These are phyloP conservation scores for Fusarium sp. DNA, from an alignment of 2,329 filamentous ascomycete species.

Conservation along the genomic window DNA sequence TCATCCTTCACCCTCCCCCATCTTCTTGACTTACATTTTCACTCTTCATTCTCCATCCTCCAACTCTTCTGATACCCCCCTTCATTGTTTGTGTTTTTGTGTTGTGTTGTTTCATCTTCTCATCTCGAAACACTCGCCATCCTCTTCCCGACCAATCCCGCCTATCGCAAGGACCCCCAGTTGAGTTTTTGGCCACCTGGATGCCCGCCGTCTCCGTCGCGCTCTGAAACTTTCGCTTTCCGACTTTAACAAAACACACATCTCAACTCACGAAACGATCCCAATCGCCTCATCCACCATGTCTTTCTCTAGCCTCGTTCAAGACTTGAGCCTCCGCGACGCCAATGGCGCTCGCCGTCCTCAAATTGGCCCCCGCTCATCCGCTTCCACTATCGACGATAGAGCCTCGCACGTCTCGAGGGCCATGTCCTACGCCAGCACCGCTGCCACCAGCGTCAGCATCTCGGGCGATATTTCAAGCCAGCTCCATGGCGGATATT, in stretches of 20 bases:
- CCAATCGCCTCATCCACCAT: conserved; percentile 53
- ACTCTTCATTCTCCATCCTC: conserved; percentile 2
- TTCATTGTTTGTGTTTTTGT: conserved; percentile 14
- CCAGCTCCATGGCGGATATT: conserved; percentile 85
- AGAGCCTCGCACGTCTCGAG: conserved; percentile 70
- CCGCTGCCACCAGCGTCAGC: conserved; percentile 74
- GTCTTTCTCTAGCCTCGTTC: conserved; percentile 76
- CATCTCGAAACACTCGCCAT: conserved; percentile 5
- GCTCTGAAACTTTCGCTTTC: conserved; percentile 12
- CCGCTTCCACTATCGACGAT: conserved; percentile 69
- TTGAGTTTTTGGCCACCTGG: conserved; percentile 42
- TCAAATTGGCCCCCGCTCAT: conserved; percentile 55
- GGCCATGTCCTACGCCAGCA: conserved; percentile 74
- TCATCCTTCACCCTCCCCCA: conserved; percentile 7
- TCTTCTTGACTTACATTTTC: neutral
- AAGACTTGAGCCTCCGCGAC: conserved; percentile 72
- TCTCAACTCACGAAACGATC: conserved; percentile 9
- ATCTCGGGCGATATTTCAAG: conserved; percentile 81
- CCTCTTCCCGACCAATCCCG: conserved; percentile 35
- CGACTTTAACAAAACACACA: conserved; percentile 6
- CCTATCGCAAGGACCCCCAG: conserved; percentile 31
- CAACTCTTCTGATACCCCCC: neutral
- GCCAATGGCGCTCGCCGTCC: conserved; percentile 60
- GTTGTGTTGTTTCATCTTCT: conserved; percentile 11
- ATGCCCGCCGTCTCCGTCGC: conserved; percentile 6